Evolutionary conservation across 805 yeast species (phyloP), one percentile per base, ranked within the genome.

Genomic region (Zygosaccharomyces lentus): DNA sequence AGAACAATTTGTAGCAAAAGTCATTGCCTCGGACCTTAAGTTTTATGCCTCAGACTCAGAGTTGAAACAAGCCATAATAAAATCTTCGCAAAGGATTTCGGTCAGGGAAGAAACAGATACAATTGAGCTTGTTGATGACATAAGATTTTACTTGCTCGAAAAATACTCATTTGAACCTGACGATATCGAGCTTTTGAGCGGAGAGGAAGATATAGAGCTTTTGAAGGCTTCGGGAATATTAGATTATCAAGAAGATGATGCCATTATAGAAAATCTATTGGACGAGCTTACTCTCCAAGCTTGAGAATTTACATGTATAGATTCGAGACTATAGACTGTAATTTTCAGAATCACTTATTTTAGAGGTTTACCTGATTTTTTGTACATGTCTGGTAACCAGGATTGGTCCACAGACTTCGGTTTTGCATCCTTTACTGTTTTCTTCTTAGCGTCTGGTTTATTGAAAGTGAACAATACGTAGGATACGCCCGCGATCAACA

Each of bases 81-180:
- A 70, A 51, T 72, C 78, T 58, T 83, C 91, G 0, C 51, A 56
- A 12, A 67, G 87, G 54, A 84, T 86, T 41, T 57, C 73, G 16
- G 64, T 61, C 12, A 73, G 93, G 58, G 81, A 86, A 53, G 87
- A 80, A 49, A 82, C 85, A 0, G 95, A 86, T 65, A 82, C 91
- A 1, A 82, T 86, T 57, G 95, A 86, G 56, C 67, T 86, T 53
- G 70, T 86, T 23, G 95, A 85, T 63, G 95, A 85, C 65, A 81
- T 86, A 9, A 69, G 89, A 51, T 86, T 74, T 61, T 82, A 80
- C 52, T 62, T 86, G 37, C 45, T 64, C 12, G 52, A 61, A 37
- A 62, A 61, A 38, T 57, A 64, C 42, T 56, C 56, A 7, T 47
- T 65, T 34, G 66, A 62, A 32, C 52, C 54, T 2, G 67, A 52